Evolutionary conservation across 1,284 basidiomycete species (phyloP).

Genomic region (Melampsora abietis-canadensis): DNA sequence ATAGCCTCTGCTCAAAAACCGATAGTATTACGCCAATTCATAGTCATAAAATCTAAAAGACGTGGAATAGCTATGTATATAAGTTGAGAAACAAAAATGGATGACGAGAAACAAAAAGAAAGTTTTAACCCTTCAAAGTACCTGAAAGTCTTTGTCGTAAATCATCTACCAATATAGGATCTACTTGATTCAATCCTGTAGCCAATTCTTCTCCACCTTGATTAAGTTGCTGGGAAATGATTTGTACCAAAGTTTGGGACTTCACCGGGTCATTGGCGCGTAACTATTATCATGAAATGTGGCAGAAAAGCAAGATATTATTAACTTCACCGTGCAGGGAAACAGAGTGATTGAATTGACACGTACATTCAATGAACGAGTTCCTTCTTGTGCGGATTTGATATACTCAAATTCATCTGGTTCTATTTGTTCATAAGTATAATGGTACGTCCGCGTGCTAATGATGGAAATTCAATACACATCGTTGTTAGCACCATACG

Average conservation of each 20-base stretch:
- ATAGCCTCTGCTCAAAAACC: no score
- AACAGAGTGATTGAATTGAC: neutral
- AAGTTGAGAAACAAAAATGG: no score
- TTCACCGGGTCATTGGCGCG: constrained; percentile 20
- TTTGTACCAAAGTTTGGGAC: constrained; percentile 19
- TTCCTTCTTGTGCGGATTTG: constrained; percentile 20
- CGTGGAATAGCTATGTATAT: no score
- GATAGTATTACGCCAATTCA: no score
- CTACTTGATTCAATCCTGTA: constrained; percentile 28
- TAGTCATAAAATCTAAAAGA: no score
- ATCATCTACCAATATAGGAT: constrained; percentile 13
- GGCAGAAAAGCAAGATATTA: neutral
- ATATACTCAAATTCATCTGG: constrained; percentile 24
- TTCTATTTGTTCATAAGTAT: constrained; percentile 32
- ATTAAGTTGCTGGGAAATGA: constrained; percentile 26
- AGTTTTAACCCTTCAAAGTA: constrained; percentile 20
- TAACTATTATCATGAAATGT: constrained; percentile 3
- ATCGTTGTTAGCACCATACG: neutral
- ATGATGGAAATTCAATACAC: neutral
- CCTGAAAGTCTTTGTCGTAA: constrained; percentile 35
- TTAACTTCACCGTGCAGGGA: neutral
- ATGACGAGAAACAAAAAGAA: no score
- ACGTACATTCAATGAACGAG: constrained; percentile 14
- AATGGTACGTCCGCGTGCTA: constrained; percentile 26
- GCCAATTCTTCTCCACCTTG: constrained; percentile 16